Percentiles rank a stretch among this genome's conserved stretches.
Evolutionary conservation across 345 rosid genomes (phyloP).

Genomic region (Moricandia arvensis): DNA sequence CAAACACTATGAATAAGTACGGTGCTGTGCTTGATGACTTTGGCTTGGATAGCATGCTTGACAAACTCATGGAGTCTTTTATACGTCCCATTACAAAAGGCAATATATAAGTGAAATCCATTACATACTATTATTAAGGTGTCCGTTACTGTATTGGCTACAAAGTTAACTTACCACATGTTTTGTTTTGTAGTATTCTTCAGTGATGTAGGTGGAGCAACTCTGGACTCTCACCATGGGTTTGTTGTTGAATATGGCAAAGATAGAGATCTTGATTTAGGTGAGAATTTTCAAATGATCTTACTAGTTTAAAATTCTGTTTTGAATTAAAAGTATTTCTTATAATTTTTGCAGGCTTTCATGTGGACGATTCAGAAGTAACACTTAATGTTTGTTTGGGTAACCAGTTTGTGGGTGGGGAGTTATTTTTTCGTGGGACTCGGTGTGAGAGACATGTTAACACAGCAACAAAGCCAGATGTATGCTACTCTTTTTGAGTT

Average conservation of each 20-base stretch:
- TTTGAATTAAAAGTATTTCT: neutral
- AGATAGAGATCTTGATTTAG: slow-evolving; percentile 86
- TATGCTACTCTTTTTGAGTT: slow-evolving; percentile 38
- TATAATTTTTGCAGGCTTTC: slow-evolving; percentile 62
- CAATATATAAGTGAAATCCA: slow-evolving; percentile 18
- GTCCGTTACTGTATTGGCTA: neutral
- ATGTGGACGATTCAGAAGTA: slow-evolving; percentile 97
- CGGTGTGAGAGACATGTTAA: slow-evolving; percentile 93
- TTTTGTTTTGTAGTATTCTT: slow-evolving; percentile 67
- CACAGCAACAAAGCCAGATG: slow-evolving; percentile 68
- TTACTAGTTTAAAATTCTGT: neutral
- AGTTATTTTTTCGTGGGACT: slow-evolving; percentile 80
- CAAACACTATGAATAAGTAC: slow-evolving; percentile 92
- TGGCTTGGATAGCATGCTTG: slow-evolving; percentile 87
- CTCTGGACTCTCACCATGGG: slow-evolving; percentile 98
- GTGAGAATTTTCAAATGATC: slow-evolving; percentile 33
- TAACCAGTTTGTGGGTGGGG: slow-evolving; percentile 86
- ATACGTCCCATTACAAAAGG: slow-evolving; percentile 82
- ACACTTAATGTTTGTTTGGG: slow-evolving; percentile 96
- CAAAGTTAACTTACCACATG: neutral
- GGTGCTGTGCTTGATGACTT: slow-evolving; percentile 98
- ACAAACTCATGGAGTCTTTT: slow-evolving; percentile 69
- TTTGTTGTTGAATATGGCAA: slow-evolving; percentile 94
- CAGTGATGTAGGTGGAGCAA: slow-evolving; percentile 87
- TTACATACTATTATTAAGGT: neutral